Evolutionary conservation across 2,329 filamentous ascomycete genomes (phyloP), one percentile per base, ranked within the genome.

Genomic region (Aspergillus neotritici): DNA sequence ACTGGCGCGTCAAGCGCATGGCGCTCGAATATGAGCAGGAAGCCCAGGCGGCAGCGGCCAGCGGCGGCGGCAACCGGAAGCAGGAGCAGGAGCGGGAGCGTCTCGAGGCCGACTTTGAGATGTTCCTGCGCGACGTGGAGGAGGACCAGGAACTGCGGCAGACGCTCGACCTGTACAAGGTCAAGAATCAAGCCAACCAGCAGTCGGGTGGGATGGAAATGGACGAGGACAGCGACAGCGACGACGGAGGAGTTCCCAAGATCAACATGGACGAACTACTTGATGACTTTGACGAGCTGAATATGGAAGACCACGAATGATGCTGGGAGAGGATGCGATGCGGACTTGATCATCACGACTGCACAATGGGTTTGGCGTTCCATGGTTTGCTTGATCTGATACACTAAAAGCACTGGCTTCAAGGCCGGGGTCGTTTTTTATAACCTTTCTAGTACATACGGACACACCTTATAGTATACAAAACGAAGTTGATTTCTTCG

Each of bases 1-100:
- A 87, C 75, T 98, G 93, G 93, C 86, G 85, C 66, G 81, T 98
- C 66, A 94, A 87, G 80, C 88, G 93, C 60, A 91, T 98, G 86
- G 78, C 78, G 53, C 85, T 82, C 69, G 90, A 97, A 51, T 87
- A 96, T 64, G 85, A 86, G 54, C 91, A 96, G 53, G 63, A 67
- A 38, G 57, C 54, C 5, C 37, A 46, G 42, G 28, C 44, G 47
- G 12, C 30, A 87, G 73, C 88, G 32, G 42, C 44, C 21, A 11
- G 39, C 28, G 37, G 41, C 29, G 12, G 40, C 28, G 37, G 41
- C 25, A 57, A 31, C 32, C 52, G 52, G 36, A 49, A 51, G 33
- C 48, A 61, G 33, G 57, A 95, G 71, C 76, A 87, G 47, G 90
- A 97, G 63, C 86, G 91, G 62, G 87, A 90, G 47, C 82, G 83